phyloP scores from a whole-genome alignment of 352 stramenopile genomes.

The Phytophthora constricta region DNA sequence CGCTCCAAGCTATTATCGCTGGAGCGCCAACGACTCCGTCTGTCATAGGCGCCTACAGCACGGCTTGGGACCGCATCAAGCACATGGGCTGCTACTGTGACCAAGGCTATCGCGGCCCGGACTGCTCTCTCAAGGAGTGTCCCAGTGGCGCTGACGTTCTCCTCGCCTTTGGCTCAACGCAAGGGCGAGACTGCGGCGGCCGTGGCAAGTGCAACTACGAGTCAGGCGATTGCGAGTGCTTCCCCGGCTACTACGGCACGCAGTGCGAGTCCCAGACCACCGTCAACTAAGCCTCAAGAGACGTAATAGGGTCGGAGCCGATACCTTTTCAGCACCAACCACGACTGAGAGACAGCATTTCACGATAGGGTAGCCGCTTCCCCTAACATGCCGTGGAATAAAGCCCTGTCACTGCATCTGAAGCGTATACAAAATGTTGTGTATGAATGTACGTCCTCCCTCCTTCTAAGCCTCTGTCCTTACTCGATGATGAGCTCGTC shows the following conservation, averaged over 20 bases:
- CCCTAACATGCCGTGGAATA: no score
- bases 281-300: slow-evolving; percentile 59
- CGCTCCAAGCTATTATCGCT: slow-evolving; percentile 84
- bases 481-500: slow-evolving; percentile 99
- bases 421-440: slow-evolving; percentile 26
- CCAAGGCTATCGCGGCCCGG: slow-evolving; percentile 92
- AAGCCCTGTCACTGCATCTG: background rate
- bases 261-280: slow-evolving; percentile 87
- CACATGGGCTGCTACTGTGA: slow-evolving; percentile 96
- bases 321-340: background rate
- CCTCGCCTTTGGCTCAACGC: slow-evolving; percentile 68
- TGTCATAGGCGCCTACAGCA: background rate
- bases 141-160: slow-evolving; percentile 93
- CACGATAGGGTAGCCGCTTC: no score
- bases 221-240: slow-evolving; percentile 94
- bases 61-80: slow-evolving; percentile 93
- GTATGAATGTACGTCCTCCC: slow-evolving; percentile 24
- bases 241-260: slow-evolving; percentile 95
- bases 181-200: slow-evolving; percentile 93
- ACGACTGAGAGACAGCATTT: no score
- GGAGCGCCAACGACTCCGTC: slow-evolving; percentile 13
- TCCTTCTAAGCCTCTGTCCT: slow-evolving; percentile 10
- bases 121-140: slow-evolving; percentile 96
- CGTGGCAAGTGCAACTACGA: slow-evolving; percentile 96
- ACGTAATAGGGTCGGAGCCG: no score